Base-by-base conservation (phyloP, 2,329 filamentous ascomycete species). In the Diaporthe aspalathi region DNA sequence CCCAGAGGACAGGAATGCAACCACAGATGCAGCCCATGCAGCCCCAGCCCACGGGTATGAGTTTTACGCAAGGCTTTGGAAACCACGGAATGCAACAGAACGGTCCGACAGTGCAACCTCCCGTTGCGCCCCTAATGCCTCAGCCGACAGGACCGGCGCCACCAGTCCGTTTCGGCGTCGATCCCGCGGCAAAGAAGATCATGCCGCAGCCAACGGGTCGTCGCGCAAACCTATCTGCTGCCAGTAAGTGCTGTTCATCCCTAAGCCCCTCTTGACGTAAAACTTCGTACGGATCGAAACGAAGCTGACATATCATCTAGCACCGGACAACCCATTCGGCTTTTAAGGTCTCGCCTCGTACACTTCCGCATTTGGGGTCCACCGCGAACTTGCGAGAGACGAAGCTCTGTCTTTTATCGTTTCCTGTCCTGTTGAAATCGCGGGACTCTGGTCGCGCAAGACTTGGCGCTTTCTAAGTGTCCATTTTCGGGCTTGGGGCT, bases 211-310 rank as follows among this genome's bases (percentile, higher is more conserved):
- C 94, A 35, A 99, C 96, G 8, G 96, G 96, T 74, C 87, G 93
- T 77, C 91, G 93, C 84, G 96, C 96, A 70, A 98, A 98, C 81
- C 87, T 99, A 76, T 88, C 93, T 67, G 93, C 97, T 90, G 96
- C 96, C 78, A 99, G 95, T 98, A 91, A 92, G 95, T 95, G 71
- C 40, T 60, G n/a, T 7, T 22, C 43, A 5, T 24, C 16, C 7
- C 12, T 3, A 5, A 6, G 27, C 2, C n/a, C 20, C 17, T 29
- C 12, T 14, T 22, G 1, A 8, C 11, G 22, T 14, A 40, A n/a
- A 29, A 5, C 49, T 40, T 47, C 27, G n/a, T 17, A n/a, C n/a
- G n/a, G 22, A 22, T 38, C 38, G 29, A 38, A 50, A 27, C 29
- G 14, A 47, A 7, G 57, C 74, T 79, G 54, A 79, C 70, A 43